Evolutionary conservation across 2,329 filamentous ascomycete species (phyloP).

Genomic region (Alternaria burnsii): DNA sequence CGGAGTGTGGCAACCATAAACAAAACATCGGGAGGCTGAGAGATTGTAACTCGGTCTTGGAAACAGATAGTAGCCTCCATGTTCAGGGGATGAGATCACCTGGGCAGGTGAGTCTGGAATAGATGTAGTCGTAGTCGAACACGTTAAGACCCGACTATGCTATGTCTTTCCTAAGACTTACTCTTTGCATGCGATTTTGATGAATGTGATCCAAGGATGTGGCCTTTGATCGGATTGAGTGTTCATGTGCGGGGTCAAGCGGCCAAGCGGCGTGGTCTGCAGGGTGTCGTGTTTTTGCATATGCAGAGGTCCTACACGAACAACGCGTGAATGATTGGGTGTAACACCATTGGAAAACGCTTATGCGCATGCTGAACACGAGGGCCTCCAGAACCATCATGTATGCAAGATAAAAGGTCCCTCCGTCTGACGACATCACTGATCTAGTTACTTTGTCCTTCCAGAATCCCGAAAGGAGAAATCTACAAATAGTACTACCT

Average conservation of each 20-base stretch:
- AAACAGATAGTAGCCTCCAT: too few species aligned
- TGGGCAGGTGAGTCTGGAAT: too few species aligned
- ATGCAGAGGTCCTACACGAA: conserved; percentile 4
- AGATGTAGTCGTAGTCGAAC: neutral
- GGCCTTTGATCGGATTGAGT: neutral
- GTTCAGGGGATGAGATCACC: too few species aligned
- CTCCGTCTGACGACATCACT: too few species aligned
- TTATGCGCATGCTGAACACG: neutral
- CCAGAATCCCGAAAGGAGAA: neutral
- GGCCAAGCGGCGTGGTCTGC: conserved; percentile 3
- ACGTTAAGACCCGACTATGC: neutral
- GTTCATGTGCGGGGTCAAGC: conserved; percentile 8
- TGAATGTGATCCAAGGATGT: neutral
- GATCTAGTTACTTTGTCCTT: too few species aligned
- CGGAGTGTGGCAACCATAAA: neutral
- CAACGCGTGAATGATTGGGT: conserved; percentile 3
- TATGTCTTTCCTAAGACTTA: neutral
- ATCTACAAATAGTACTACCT: neutral
- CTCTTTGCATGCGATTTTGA: neutral
- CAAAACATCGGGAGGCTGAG: neutral
- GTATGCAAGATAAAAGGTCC: neutral
- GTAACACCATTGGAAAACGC: neutral
- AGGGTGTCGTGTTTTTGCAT: conserved; percentile 12
- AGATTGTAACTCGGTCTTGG: accelerated
- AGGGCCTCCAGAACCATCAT: neutral